Evolutionary conservation across 108 stramenopile species (phyloP).

Genomic region (Skeletonema marinoi): DNA sequence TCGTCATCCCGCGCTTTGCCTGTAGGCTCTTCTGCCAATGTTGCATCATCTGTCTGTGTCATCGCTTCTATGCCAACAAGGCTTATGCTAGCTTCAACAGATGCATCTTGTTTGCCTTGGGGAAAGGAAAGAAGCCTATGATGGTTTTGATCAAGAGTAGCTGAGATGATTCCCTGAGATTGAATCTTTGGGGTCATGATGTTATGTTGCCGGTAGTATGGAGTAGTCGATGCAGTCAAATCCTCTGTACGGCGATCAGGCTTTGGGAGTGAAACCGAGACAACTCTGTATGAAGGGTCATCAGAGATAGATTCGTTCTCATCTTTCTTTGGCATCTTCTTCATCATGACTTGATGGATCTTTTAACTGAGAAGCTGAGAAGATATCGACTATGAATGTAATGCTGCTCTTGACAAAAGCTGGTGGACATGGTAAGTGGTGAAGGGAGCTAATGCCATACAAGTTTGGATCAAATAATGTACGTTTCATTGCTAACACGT

Average conservation of each 20-base stretch:
- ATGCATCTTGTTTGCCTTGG: background rate
- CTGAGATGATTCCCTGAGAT: background rate
- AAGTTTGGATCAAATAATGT: background rate
- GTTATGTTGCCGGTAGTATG: background rate
- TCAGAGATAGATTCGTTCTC: background rate
- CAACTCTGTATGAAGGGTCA: background rate
- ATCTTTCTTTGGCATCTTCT: background rate
- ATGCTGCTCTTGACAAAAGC: conserved; percentile 75
- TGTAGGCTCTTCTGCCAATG: background rate
- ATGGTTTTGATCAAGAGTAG: background rate
- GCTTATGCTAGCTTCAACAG: background rate
- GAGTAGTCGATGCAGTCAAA: background rate
- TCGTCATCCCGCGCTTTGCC: background rate
- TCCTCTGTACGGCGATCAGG: background rate
- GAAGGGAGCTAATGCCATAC: background rate
- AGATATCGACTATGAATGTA: conserved; percentile 33
- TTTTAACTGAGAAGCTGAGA: too few species aligned
- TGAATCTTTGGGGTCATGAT: background rate
- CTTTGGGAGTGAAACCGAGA: background rate
- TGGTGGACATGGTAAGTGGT: conserved; percentile 73
- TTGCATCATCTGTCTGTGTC: background rate
- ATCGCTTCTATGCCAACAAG: background rate
- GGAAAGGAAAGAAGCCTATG: too few species aligned
- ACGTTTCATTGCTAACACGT: background rate
- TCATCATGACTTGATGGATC: too few species aligned